Evolutionary conservation across 169 alveolate species (phyloP), one percentile per base, ranked within the genome.

Genomic region (Miamiensis avidus): DNA sequence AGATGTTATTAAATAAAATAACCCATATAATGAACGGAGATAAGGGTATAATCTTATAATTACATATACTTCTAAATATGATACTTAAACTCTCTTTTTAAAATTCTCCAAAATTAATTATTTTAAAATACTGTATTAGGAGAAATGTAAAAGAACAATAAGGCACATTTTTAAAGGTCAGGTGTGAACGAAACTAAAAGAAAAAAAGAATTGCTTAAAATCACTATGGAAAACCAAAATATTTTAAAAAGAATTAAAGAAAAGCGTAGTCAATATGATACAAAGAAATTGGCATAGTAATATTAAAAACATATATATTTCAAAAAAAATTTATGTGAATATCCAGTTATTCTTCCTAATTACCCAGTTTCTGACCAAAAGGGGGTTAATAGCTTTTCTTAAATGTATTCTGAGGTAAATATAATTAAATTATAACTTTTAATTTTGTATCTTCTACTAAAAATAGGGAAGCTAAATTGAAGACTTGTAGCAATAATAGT

Each of bases 171-270:
- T 49, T 49, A 49, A 49, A 49, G 69, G 20, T 4, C 20, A 49
- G 72, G 86, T 73, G 34, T 89, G 0, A 84, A 89, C 76, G 64
- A 85, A 65, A 85, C 69, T 16, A 33, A 34, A n/a, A 78, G 91
- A 76, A 89, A 88, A 34, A 78, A 75, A n/a, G 82, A 90, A 32
- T 65, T 90, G 26, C 20, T 83, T 20, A 76, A 82, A 15, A 90
- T 90, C 20, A 87, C 88, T 49, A 34, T 78, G 64, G 94, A 88
- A 31, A 90, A 90, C 75, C 65, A 83, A 69, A 82, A 77, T 0
- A 73, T 90, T 27, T 75, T 90, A 16, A 88, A 76, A 75, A 74
- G 94, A 74, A 84, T 90, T 0, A 81, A 86, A 31, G 82, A 34
- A 0, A 82, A 74, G n/a, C 29, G 77, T 33, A 77, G 88, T 11